Percentiles rank a stretch among this genome's conserved stretches.
These are phyloP conservation scores for Thalassiosira livingstoniorum DNA, from an alignment of 352 stramenopile genomes.

Conservation along the genomic window DNA sequence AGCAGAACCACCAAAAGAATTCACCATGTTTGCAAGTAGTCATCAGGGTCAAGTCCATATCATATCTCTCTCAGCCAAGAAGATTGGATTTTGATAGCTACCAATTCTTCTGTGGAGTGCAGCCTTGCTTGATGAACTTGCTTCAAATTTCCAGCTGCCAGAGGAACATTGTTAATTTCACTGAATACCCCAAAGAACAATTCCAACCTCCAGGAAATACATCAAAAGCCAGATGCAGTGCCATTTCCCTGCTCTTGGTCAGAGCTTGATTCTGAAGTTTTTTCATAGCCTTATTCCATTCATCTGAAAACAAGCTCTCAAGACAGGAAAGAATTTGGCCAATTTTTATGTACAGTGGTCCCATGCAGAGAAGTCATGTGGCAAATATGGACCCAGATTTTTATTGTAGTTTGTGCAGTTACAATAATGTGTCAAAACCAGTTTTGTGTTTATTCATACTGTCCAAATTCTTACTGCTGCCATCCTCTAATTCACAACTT, in stretches of 20 bases:
- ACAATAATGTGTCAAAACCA: too few species aligned
- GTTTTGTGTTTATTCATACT: too few species aligned
- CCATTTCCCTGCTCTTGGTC: constrained; percentile 68
- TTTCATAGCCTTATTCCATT: constrained; percentile 82
- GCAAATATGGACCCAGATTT: constrained; percentile 65
- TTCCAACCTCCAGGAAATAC: constrained; percentile 55
- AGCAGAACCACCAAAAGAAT: constrained; percentile 72
- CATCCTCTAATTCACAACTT: constrained; percentile 13
- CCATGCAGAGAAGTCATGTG: constrained; percentile 71
- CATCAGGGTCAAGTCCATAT: constrained; percentile 82
- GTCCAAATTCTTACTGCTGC: constrained; percentile 34
- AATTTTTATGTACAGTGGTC: constrained; percentile 86
- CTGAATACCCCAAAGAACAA: constrained; percentile 81
- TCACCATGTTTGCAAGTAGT: constrained; percentile 83
- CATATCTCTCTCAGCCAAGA: constrained; percentile 85
- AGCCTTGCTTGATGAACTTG: constrained; percentile 89
- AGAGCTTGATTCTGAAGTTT: constrained; percentile 83
- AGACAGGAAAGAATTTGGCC: constrained; percentile 85
- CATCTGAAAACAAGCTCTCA: constrained; percentile 71
- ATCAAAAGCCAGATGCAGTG: constrained; percentile 69
- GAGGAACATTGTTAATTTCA: constrained; percentile 86
- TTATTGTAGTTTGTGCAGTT: constrained; percentile 40
- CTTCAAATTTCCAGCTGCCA: constrained; percentile 87
- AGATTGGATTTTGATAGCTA: constrained; percentile 88
- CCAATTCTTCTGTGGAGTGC: constrained; percentile 60